Percentiles rank a stretch among this genome's conserved stretches.
Conservation (phyloP, 2,329 filamentous ascomycete genomes). For the Colletotrichum lupini region DNA sequence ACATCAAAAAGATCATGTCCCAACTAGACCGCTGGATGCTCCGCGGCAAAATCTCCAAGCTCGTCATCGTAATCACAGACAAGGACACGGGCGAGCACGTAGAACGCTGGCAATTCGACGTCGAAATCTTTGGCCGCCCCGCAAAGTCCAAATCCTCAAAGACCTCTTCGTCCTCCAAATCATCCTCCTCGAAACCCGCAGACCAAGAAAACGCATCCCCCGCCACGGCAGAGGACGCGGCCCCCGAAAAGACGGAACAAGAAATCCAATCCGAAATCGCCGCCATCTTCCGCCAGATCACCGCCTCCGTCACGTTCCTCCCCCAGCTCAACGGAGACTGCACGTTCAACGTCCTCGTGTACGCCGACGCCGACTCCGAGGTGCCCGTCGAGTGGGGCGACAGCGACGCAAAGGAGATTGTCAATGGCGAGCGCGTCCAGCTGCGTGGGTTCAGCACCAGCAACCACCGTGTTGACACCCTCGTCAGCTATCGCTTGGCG, state of each 20-base stretch:
- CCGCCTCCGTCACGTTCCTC: constrained; percentile 95
- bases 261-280: constrained; percentile 98
- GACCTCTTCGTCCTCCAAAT: constrained; percentile 58
- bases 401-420: constrained; percentile 96
- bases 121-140: constrained; percentile 57
- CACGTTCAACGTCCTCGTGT: constrained; percentile 98
- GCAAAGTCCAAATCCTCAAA: constrained; percentile 1
- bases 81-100: constrained; percentile 97
- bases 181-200: constrained; percentile 54
- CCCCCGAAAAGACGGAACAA: constrained; percentile 84
- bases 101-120: constrained; percentile 98
- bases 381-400: constrained; percentile 99
- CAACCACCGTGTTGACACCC: constrained; percentile 91
- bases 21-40: constrained; percentile 99
- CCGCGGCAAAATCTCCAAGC: constrained; percentile 94
- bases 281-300: constrained; percentile 97
- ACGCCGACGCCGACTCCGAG: constrained; percentile 95
- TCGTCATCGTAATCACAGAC: constrained; percentile 95
- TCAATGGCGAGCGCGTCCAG: constrained; percentile 94
- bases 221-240: constrained; percentile 38
- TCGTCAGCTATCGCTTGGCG: constrained; percentile 86
- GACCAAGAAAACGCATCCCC: constrained; percentile 76
- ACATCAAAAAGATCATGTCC: constrained; percentile 99
- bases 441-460: constrained; percentile 95
- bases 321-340: constrained; percentile 94